Conservation (phyloP, 257 asterid species). For the Perilla frutescens region DNA sequence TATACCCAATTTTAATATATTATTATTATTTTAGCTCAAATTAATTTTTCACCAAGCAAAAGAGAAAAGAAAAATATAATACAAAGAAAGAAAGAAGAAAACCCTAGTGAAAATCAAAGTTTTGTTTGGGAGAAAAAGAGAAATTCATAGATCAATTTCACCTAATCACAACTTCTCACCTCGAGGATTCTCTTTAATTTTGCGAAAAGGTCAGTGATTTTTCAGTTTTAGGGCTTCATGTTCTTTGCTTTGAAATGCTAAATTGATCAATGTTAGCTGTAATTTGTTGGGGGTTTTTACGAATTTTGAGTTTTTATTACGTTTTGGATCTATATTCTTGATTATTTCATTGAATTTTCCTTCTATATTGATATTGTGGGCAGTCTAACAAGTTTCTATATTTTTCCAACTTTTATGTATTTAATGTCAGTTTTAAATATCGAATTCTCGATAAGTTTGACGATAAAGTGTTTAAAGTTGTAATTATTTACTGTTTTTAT, state of each 20-base stretch:
- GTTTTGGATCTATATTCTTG: slow-evolving; percentile 22
- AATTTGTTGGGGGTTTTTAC: slow-evolving; percentile 44
- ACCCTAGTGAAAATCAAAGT: slow-evolving; percentile 56
- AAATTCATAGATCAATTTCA: slow-evolving; percentile 40
- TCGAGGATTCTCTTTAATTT: slow-evolving; percentile 39
- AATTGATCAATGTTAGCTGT: slow-evolving; percentile 38
- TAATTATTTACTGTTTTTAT: slow-evolving; percentile 3
- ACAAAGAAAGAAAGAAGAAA: slow-evolving; percentile 44
- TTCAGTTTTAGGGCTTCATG: slow-evolving; percentile 41
- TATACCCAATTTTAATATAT: slow-evolving; percentile 33
- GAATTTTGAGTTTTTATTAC: slow-evolving; percentile 12
- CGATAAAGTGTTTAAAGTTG: slow-evolving; percentile 22
- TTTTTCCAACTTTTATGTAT: not conserved
- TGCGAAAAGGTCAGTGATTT: slow-evolving; percentile 54
- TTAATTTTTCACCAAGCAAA: slow-evolving; percentile 48
- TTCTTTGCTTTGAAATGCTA: slow-evolving; percentile 29
- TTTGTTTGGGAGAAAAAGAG: slow-evolving; percentile 31
- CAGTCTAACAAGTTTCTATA: slow-evolving; percentile 17
- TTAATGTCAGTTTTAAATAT: slow-evolving; percentile 31
- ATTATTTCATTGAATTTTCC: slow-evolving; percentile 26
- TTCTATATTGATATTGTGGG: slow-evolving; percentile 16
- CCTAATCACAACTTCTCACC: slow-evolving; percentile 34
- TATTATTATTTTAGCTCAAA: slow-evolving; percentile 35
- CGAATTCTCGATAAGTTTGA: slow-evolving; percentile 2
- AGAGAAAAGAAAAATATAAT: slow-evolving; percentile 36